Evolutionary conservation across 164 flowering plant genomes (phyloP).

Genomic region (Dillenia suffruticosa): DNA sequence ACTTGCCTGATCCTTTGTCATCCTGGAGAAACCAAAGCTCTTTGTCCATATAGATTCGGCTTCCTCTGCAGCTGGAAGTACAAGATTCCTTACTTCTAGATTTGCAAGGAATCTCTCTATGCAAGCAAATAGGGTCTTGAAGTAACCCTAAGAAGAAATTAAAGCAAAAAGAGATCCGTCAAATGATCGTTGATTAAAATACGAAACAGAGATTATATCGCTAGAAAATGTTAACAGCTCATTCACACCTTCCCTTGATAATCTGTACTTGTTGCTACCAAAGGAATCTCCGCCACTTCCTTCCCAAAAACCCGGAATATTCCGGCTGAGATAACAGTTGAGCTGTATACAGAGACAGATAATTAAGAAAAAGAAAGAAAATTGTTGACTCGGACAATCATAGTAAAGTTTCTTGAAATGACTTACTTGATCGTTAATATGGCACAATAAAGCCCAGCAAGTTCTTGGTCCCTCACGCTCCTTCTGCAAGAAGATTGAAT

Average conservation of each 20-base stretch:
- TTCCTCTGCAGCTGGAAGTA: constrained; percentile 71
- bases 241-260: constrained; percentile 45
- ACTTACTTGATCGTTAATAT: constrained; percentile 73
- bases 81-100: constrained; percentile 39
- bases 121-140: constrained; percentile 50
- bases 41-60: constrained; percentile 60
- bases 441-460: constrained; percentile 81
- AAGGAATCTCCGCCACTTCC: constrained; percentile 61
- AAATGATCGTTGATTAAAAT: background rate
- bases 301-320: constrained; percentile 48
- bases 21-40: constrained; percentile 47
- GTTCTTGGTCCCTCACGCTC: constrained; percentile 50
- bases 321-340: constrained; percentile 45
- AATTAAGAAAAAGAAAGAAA: background rate
- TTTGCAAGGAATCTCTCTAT: constrained; percentile 43
- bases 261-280: constrained; percentile 53
- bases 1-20: constrained; percentile 40
- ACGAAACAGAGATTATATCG: background rate
- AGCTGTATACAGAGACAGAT: constrained; percentile 26
- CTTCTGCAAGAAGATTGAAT: constrained; percentile 34
- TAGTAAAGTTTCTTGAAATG: background rate
- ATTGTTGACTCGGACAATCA: background rate
- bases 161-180: background rate
- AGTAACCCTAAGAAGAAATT: constrained; percentile 46
- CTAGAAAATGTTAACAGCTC: background rate